A percentile compares a stretch with the other conserved stretches of the same genome.
These are phyloP conservation scores for Chaetomium globosum DNA, from an alignment of 2,329 filamentous ascomycete species.

Conservation along the genomic window DNA sequence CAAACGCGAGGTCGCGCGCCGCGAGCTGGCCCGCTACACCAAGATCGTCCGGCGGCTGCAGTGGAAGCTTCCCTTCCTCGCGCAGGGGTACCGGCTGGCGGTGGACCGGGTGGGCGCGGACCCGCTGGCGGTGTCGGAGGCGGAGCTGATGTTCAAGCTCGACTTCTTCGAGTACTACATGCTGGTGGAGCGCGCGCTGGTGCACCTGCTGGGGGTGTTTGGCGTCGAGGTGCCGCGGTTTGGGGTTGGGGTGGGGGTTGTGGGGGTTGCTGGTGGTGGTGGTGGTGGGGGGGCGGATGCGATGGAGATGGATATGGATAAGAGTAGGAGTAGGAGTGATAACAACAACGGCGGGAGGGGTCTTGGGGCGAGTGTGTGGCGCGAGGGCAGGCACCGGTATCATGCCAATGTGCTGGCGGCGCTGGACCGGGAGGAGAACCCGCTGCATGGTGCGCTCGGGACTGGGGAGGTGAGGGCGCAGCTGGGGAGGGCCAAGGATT, in stretches of 20 bases:
- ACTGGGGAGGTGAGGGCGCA: slow-evolving; percentile 58
- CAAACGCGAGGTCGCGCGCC: slow-evolving; percentile 22
- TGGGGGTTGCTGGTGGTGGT: not conserved
- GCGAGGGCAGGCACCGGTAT: slow-evolving; percentile 49
- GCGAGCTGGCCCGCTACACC: slow-evolving; percentile 59
- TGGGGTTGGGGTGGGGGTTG: not conserved
- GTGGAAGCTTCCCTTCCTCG: slow-evolving; percentile 66
- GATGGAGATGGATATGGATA: not conserved
- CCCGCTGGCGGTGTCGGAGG: slow-evolving; percentile 46
- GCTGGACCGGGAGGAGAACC: slow-evolving; percentile 59
- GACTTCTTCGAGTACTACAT: slow-evolving; percentile 79
- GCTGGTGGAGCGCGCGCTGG: slow-evolving; percentile 69
- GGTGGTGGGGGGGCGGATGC: not conserved
- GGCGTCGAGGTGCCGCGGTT: slow-evolving; percentile 53
- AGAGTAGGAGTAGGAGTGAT: too few relatives aligned
- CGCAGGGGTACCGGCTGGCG: slow-evolving; percentile 58
- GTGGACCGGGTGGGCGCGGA: slow-evolving; percentile 45
- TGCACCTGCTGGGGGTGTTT: slow-evolving; percentile 67
- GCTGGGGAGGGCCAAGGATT: slow-evolving; percentile 67
- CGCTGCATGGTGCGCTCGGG: slow-evolving; percentile 60
- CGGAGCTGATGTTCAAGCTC: slow-evolving; percentile 73
- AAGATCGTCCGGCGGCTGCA: slow-evolving; percentile 63
- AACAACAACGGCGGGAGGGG: slow-evolving; percentile 16
- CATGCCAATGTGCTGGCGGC: slow-evolving; percentile 70
- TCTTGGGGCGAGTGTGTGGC: slow-evolving; percentile 23